These are phyloP conservation scores for Fagopyrum esculentum DNA, from an alignment of 148 eudicot species.

Conservation along the genomic window DNA sequence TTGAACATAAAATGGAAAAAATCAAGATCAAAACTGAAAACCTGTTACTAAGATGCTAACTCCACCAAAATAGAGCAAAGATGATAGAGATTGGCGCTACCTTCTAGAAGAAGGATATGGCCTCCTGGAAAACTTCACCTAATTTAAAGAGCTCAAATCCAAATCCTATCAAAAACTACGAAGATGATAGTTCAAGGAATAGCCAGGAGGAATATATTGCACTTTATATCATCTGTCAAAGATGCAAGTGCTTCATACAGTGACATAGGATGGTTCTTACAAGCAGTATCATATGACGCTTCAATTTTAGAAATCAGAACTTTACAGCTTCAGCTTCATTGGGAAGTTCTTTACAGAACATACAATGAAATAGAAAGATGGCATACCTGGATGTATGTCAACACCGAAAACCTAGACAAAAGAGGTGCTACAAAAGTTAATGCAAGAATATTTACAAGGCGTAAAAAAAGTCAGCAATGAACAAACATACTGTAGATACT, in stretches of 20 bases:
- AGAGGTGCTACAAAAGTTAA: constrained; percentile 5
- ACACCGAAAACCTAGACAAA: constrained; percentile 48
- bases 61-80: neutral
- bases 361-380: neutral
- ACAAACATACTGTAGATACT: neutral
- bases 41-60: neutral
- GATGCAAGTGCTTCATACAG: neutral
- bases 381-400: constrained; percentile 61
- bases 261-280: neutral
- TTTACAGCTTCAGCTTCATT: neutral
- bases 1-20: neutral
- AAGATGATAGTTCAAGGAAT: neutral
- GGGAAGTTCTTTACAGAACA: neutral
- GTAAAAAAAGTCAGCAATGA: neutral
- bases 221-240: neutral
- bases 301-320: neutral
- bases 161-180: neutral
- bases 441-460: neutral
- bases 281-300: neutral
- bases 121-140: neutral
- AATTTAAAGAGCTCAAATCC: neutral
- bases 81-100: neutral
- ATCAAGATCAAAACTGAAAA: neutral
- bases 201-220: neutral
- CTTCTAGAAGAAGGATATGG: neutral